Conservation (phyloP, 805 yeast genomes). For the Pichia paraexigua region DNA sequence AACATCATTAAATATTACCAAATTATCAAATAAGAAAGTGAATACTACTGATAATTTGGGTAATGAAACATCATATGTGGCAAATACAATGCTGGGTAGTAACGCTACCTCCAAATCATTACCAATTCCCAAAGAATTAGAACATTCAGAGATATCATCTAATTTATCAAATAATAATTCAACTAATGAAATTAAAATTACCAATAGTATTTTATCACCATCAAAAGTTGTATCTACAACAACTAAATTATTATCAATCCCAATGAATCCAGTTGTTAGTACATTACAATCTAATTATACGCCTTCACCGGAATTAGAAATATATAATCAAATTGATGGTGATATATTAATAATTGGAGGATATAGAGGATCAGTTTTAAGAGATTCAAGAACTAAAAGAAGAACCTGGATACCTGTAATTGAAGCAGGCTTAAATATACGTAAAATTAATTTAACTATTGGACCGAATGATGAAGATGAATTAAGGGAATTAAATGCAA, state of each 20-base stretch:
- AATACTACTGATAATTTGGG: background rate
- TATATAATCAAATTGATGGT: slow-evolving; percentile 61
- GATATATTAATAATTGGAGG: slow-evolving; percentile 82
- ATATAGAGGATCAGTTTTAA: slow-evolving; percentile 71
- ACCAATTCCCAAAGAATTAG: background rate
- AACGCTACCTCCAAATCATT: background rate
- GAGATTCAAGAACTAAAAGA: slow-evolving; percentile 55
- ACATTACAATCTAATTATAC: background rate
- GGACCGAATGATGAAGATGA: slow-evolving; percentile 76
- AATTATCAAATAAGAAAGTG: background rate
- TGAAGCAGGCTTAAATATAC: slow-evolving; percentile 72
- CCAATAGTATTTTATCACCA: background rate
- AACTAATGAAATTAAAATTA: background rate
- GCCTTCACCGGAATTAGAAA: slow-evolving; percentile 28
- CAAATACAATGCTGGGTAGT: background rate
- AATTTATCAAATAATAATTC: background rate
- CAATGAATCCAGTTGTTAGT: slow-evolving; percentile 5
- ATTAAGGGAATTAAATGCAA: slow-evolving; percentile 30
- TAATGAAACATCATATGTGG: background rate
- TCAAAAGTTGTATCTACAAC: background rate
- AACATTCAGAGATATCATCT: background rate
- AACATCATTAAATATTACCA: slow-evolving; percentile 10
- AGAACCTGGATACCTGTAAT: slow-evolving; percentile 78
- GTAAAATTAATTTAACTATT: slow-evolving; percentile 58
- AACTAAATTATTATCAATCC: background rate